These are phyloP conservation scores for Fusarium fracticaudum DNA, from an alignment of 2,329 filamentous ascomycete genomes.

Conservation along the genomic window DNA sequence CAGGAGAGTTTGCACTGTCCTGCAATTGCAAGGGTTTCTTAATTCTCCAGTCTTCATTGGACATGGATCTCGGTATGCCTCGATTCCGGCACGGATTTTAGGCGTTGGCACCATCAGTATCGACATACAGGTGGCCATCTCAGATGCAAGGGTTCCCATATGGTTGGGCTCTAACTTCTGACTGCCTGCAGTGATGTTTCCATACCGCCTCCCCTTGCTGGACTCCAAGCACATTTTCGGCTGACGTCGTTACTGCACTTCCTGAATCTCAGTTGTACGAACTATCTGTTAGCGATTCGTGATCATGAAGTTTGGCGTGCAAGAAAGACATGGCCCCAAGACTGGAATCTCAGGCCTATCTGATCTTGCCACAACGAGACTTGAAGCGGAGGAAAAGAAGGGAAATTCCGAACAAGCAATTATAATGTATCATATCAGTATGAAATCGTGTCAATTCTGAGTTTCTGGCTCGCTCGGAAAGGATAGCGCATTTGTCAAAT, in stretches of 20 bases:
- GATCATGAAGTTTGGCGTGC: background rate
- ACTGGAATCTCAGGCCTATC: constrained; percentile 4
- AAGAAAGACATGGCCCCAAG: background rate
- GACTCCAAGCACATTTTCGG: background rate
- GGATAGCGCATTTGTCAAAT: constrained; percentile 1
- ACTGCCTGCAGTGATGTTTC: background rate
- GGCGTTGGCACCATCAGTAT: constrained; percentile 12
- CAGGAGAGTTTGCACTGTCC: constrained; percentile 14
- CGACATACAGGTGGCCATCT: constrained; percentile 8
- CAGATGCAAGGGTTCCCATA: constrained; percentile 13
- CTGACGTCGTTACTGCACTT: background rate
- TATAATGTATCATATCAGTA: constrained; percentile 1
- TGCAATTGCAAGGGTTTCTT: constrained; percentile 11
- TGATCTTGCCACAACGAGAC: background rate
- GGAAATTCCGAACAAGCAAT: background rate
- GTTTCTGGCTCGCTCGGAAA: constrained; percentile 3
- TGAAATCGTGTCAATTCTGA: background rate
- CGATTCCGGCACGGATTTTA: constrained; percentile 10
- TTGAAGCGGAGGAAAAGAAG: background rate
- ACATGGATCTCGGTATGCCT: background rate
- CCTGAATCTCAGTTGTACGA: background rate
- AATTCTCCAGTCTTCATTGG: background rate
- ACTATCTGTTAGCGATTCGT: background rate
- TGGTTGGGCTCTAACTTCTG: constrained; percentile 17
- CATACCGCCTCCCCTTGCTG: constrained; percentile 5